These are phyloP conservation scores for Jaapia argillacea DNA, from an alignment of 768 basidiomycete species.

Conservation along the genomic window DNA sequence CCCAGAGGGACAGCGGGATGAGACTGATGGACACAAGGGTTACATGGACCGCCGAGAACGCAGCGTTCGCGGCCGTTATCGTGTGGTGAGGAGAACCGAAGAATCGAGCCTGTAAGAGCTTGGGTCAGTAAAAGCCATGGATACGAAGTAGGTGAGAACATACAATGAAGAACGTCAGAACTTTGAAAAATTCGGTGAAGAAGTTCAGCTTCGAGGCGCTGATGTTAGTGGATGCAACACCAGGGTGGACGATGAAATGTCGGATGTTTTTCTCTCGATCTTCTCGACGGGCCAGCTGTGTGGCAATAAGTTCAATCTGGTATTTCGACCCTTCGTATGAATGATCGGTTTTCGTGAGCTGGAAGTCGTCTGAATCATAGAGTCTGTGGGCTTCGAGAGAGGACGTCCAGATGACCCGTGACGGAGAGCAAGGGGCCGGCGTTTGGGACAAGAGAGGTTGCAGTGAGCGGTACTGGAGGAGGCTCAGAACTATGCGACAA, in stretches of 20 bases:
- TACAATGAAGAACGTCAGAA: constrained; percentile 54
- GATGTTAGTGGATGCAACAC: constrained; percentile 59
- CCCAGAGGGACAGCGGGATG: constrained; percentile 27
- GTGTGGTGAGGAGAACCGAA: constrained; percentile 61
- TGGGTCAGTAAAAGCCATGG: constrained; percentile 4
- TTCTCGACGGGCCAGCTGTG: constrained; percentile 37
- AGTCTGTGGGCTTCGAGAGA: constrained; percentile 54
- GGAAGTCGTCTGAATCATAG: constrained; percentile 63
- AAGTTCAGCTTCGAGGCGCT: constrained; percentile 33
- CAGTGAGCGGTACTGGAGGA: constrained; percentile 56
- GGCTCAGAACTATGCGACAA: too few species aligned
- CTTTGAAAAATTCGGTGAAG: constrained; percentile 37
- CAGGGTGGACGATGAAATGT: constrained; percentile 63
- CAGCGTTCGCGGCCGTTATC: constrained; percentile 52
- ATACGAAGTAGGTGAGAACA: constrained; percentile 16
- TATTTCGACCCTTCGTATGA: constrained; percentile 72
- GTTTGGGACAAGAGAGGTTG: constrained; percentile 40
- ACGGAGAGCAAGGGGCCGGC: constrained; percentile 24
- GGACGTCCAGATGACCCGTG: constrained; percentile 73
- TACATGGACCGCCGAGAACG: constrained; percentile 58
- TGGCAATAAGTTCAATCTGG: constrained; percentile 60
- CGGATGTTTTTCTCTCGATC: constrained; percentile 22
- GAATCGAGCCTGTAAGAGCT: constrained; percentile 45
- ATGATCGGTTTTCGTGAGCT: constrained; percentile 45
- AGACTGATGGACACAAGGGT: constrained; percentile 45